Evolutionary conservation across 306 rosid species (phyloP), one percentile per base, ranked within the genome.

Genomic region (Ochetophila trinervis): DNA sequence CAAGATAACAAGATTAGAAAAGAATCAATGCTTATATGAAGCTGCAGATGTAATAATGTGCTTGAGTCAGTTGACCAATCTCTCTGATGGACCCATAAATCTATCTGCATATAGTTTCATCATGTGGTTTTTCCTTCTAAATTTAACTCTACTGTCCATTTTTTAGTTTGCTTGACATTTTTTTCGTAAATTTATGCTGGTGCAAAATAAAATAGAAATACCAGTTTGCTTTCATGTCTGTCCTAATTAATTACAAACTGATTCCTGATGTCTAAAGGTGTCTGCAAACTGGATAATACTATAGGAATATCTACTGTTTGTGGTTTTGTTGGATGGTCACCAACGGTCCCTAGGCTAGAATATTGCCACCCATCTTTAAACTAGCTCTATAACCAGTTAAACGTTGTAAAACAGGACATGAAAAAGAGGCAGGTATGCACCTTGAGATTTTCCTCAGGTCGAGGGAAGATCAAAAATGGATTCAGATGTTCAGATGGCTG

Each of bases 361-460:
- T 20, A 60, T 60, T 18, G 2, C 24, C 30, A 9, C 45, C 45
- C 10, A 2, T 9, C 19, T 2, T 27, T 6, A 59, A n/a, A 42
- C 12, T 18, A 13, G 8, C 9, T 32, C 3, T 3, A 17, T 8
- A 18, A n/a, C 15, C 15, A 19, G 32, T 18, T 1, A 12, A 42
- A 40, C 18, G 51, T 63, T 23, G 45, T 8, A 47, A 21, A 16
- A 45, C 23, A 23, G 9, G 18, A 6, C 12, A 44, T 3, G 6
- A 57, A 18, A 63, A 72, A 6, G 23, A 51, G 58, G 34, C 21
- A 75, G 79, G 13, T 27, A 35, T 19, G 36, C 80, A 94, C 99
- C 99, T 94, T 90, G 8, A 68, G 73, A 64, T 94, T 94, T 65
- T 90, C 97, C 65, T 80, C 83, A 5, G 99, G 99, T 56, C 68